Evolutionary conservation across 345 rosid genomes (phyloP), one percentile per base, ranked within the genome.

Genomic region (Turnera subulata): DNA sequence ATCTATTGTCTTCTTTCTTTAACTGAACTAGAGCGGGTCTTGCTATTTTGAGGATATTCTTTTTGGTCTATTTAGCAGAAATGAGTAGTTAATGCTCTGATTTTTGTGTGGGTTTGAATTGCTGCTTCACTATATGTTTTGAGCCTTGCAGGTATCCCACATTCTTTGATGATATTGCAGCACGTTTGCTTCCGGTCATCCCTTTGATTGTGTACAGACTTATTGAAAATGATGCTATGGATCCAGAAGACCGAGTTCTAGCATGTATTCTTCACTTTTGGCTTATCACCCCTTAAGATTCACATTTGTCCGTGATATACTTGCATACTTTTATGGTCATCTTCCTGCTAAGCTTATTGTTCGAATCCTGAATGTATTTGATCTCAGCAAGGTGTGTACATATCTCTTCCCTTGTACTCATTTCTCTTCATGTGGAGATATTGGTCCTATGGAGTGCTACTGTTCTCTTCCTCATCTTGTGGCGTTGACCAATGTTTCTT

Each of bases 301-400:
- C 73, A 72, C 96, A 66, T 85, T 93, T 80, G 99, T 93, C 55
- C 94, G 97, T 56, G 99, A 93, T 62, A 87, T 84, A 65, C 97
- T 93, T 23, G 94, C 99, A 37, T 93, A 93, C 72, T 93, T 93
- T 64, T 89, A 89, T 65, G 94, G 96, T 53, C 86, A 87, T 76
- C 96, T 93, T 68, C 85, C 91, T 48, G 85, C 83, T 64, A 88
- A 82, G 72, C 85, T 89, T 24, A 77, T 82, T 60, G 73, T 87
- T 33, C 73, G 86, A 55, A 82, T 93, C 66, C 76, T 93, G 59
- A 80, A 78, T 26, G 85, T 93, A 43, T 86, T 93, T 64, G 99
- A 90, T 78, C 82, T 87, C 53, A 71, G 73, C 78, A 93, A 93
- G 98, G 96, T 89, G 73, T 61, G 37, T 51, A 37, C 17, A n/a